Conservation (phyloP, 2,329 filamentous ascomycete species). For the Aureobasidium sp. region DNA sequence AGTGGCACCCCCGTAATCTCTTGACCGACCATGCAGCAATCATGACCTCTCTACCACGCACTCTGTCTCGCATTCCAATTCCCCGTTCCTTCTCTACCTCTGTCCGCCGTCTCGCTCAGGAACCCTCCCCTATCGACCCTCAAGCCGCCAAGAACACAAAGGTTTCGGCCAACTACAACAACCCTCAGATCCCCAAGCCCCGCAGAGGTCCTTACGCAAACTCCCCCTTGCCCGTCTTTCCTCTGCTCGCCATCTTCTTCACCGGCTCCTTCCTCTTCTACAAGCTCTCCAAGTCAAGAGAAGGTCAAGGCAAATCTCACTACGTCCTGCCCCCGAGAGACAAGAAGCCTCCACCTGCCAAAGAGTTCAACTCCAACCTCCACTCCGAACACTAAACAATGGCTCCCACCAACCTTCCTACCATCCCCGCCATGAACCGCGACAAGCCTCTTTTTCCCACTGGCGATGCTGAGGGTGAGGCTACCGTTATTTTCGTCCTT, state of each 20-base stretch:
- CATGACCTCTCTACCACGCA: neutral
- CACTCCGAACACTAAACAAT: conserved; percentile 24
- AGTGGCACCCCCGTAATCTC: conserved; percentile 3
- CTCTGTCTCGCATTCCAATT: neutral
- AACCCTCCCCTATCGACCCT: conserved; percentile 12
- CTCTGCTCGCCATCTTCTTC: conserved; percentile 42
- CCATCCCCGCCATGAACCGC: conserved; percentile 48
- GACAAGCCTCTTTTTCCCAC: conserved; percentile 64
- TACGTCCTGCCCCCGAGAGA: conserved; percentile 26
- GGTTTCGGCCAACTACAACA: conserved; percentile 11
- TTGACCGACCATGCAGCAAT: conserved; percentile 5
- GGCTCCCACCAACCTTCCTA: conserved; percentile 21
- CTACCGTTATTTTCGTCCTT: conserved; percentile 94
- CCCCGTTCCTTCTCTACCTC: conserved; percentile 1
- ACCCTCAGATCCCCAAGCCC: conserved; percentile 17
- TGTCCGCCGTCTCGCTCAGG: neutral
- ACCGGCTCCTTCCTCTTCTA: conserved; percentile 41
- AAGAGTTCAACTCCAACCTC: conserved; percentile 12
- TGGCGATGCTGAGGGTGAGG: conserved; percentile 43
- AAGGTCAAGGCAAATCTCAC: conserved; percentile 29
- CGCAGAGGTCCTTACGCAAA: conserved; percentile 18
- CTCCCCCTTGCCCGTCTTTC: conserved; percentile 38
- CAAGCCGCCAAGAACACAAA: conserved; percentile 11
- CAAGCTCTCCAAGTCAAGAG: conserved; percentile 39
- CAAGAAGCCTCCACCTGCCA: conserved; percentile 14